These are phyloP conservation scores for Naganishia albida DNA, from an alignment of 1,284 basidiomycete genomes.

Conservation along the genomic window DNA sequence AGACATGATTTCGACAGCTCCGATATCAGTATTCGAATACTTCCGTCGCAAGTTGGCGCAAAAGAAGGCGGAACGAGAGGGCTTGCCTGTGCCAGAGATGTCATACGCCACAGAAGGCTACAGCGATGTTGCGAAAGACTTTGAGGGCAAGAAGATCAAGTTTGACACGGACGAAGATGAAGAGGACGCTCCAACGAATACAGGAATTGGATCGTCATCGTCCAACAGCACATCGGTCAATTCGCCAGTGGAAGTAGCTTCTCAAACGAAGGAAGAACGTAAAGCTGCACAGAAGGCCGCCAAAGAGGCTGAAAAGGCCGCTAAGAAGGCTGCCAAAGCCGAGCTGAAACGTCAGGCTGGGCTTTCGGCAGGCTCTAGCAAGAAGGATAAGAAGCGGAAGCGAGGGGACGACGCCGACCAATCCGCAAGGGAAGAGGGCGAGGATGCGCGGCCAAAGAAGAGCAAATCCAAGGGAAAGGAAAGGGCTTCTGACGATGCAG, in stretches of 20 bases:
- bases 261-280: conserved; percentile 15
- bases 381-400: conserved; percentile 26
- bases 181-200: neutral
- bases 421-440: neutral
- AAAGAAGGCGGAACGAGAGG: conserved; percentile 44
- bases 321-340: conserved; percentile 25
- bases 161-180: conserved; percentile 29
- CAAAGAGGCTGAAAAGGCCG: conserved; percentile 18
- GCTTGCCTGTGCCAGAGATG: conserved; percentile 24
- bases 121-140: conserved; percentile 33
- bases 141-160: conserved; percentile 34
- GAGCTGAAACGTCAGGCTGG: neutral
- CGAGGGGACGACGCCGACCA: neutral
- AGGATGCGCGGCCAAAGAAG: conserved; percentile 2
- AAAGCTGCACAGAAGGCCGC: conserved; percentile 27
- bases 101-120: conserved; percentile 14
- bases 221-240: neutral
- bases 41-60: conserved; percentile 52
- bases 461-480: conserved; percentile 21
- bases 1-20: conserved; percentile 42
- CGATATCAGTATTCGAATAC: conserved; percentile 51
- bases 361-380: neutral
- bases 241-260: neutral
- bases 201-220: conserved; percentile 9
- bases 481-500: conserved; percentile 7